A percentile compares a stretch with the other conserved stretches of the same genome.
Evolutionary conservation across 768 basidiomycete genomes (phyloP).

Genomic region (Suillus plorans): DNA sequence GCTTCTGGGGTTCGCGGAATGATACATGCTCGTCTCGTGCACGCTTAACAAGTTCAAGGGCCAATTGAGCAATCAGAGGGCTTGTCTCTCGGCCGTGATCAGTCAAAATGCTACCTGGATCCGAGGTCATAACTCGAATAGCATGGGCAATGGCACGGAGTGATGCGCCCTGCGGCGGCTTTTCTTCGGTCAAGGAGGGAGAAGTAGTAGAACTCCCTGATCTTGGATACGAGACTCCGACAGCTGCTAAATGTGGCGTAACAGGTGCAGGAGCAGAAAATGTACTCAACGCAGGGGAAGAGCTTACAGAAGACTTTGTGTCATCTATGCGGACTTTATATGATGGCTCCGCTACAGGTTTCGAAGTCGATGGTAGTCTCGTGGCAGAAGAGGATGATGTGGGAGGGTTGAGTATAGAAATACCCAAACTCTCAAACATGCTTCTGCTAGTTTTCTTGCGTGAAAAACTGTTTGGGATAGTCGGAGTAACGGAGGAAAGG

Average conservation of each 20-base stretch:
- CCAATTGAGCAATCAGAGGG: slow-evolving; percentile 58
- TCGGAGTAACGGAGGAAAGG: slow-evolving; percentile 11
- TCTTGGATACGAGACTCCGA: slow-evolving; percentile 17
- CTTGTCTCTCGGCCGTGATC: slow-evolving; percentile 68
- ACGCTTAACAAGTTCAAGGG: slow-evolving; percentile 64
- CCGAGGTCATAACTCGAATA: slow-evolving; percentile 84
- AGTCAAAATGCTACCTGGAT: slow-evolving; percentile 69
- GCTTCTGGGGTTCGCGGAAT: slow-evolving; percentile 37
- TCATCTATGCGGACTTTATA: slow-evolving; percentile 12
- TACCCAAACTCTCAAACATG: slow-evolving; percentile 71
- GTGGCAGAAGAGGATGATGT: slow-evolving; percentile 26
- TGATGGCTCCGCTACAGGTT: neutral
- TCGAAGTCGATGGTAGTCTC: slow-evolving; percentile 22
- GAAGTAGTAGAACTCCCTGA: slow-evolving; percentile 30
- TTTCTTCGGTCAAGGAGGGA: slow-evolving; percentile 26
- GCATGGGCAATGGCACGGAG: slow-evolving; percentile 79
- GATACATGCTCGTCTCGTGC: slow-evolving; percentile 63
- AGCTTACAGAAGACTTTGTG: slow-evolving; percentile 10
- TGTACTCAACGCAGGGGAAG: slow-evolving; percentile 21
- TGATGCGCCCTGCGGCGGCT: slow-evolving; percentile 57
- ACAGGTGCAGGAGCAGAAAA: slow-evolving; percentile 19
- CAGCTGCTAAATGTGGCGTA: slow-evolving; percentile 30
- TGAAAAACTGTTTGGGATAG: slow-evolving; percentile 12
- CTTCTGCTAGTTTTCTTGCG: slow-evolving; percentile 55
- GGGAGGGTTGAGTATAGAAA: slow-evolving; percentile 61